Percentiles rank a stretch among this genome's conserved stretches.
These are phyloP conservation scores for Ustulina deusta DNA, from an alignment of 2,329 filamentous ascomycete species.

Conservation along the genomic window DNA sequence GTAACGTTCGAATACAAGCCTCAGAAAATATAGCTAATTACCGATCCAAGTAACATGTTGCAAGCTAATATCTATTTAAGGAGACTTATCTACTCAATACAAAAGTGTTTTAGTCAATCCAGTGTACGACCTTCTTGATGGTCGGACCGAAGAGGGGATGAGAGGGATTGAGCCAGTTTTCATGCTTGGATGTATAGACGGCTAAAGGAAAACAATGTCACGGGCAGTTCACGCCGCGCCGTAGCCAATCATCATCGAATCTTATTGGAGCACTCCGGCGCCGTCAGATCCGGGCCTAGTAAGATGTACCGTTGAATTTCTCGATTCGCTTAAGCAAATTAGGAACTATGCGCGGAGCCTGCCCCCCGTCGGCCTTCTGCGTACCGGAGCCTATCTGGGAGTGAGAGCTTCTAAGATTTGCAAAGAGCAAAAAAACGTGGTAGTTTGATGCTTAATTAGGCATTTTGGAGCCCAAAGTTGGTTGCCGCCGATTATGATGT, in stretches of 20 bases:
- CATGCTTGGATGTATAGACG: slow-evolving; percentile 27
- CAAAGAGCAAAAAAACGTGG: neutral
- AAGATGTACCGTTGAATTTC: neutral
- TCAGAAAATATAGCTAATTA: neutral
- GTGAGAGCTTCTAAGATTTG: neutral
- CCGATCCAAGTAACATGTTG: neutral
- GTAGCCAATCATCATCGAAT: slow-evolving; percentile 20
- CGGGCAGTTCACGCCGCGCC: slow-evolving; percentile 4
- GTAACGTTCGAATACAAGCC: neutral
- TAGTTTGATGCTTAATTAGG: neutral
- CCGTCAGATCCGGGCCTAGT: slow-evolving; percentile 20
- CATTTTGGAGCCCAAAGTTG: neutral
- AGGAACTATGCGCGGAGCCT: slow-evolving; percentile 10
- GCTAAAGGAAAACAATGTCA: slow-evolving; percentile 31
- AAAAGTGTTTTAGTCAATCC: neutral
- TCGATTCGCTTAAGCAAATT: neutral
- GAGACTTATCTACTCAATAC: neutral
- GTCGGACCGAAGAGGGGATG: slow-evolving; percentile 8
- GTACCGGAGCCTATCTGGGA: neutral
- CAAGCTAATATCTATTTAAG: neutral
- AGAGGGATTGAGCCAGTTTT: slow-evolving; percentile 40
- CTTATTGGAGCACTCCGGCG: slow-evolving; percentile 4
- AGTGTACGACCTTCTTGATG: neutral
- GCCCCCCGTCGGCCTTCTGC: slow-evolving; percentile 9
- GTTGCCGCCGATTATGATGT: neutral